Percentiles rank a stretch among this genome's conserved stretches.
Evolutionary conservation across 2,329 filamentous ascomycete genomes (phyloP).

Genomic region (Diaporthe vexans): DNA sequence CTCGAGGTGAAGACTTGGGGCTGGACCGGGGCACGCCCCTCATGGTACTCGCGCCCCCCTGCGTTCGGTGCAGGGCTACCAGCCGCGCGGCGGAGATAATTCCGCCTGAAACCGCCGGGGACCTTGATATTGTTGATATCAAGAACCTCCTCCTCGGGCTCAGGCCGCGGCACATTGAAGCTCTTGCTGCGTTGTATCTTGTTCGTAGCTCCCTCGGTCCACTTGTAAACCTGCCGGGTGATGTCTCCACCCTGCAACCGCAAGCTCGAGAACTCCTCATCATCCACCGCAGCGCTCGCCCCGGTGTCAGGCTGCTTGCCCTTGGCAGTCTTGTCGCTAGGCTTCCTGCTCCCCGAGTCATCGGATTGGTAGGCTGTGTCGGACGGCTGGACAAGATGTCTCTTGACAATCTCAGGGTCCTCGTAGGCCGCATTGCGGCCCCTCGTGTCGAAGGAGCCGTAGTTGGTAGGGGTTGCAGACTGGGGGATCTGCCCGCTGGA

Average conservation of each 20-base stretch:
- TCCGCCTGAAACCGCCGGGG: constrained; percentile 92
- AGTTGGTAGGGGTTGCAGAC: constrained; percentile 76
- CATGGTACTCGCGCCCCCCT: constrained; percentile 56
- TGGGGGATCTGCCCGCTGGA: constrained; percentile 60
- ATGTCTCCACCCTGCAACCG: constrained; percentile 94
- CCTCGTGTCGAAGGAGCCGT: constrained; percentile 87
- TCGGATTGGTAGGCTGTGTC: constrained; percentile 63
- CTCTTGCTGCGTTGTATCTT: constrained; percentile 86
- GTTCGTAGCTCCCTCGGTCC: constrained; percentile 88
- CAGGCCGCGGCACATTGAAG: constrained; percentile 82
- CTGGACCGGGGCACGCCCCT: constrained; percentile 56
- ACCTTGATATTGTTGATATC: constrained; percentile 93
- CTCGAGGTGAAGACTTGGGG: constrained; percentile 86
- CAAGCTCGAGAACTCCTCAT: constrained; percentile 93
- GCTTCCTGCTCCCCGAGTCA: constrained; percentile 55
- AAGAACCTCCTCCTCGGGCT: constrained; percentile 83
- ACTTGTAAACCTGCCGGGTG: constrained; percentile 94
- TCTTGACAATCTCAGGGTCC: constrained; percentile 90
- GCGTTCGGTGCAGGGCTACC: constrained; percentile 67
- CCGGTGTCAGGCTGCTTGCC: constrained; percentile 66
- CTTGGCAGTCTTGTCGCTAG: constrained; percentile 58
- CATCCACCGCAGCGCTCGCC: constrained; percentile 58
- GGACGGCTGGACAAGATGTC: constrained; percentile 84
- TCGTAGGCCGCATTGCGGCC: constrained; percentile 78
- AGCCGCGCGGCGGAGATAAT: constrained; percentile 85